phyloP scores from a whole-genome alignment of 2,329 filamentous ascomycete genomes.

The Phoma sp. region DNA sequence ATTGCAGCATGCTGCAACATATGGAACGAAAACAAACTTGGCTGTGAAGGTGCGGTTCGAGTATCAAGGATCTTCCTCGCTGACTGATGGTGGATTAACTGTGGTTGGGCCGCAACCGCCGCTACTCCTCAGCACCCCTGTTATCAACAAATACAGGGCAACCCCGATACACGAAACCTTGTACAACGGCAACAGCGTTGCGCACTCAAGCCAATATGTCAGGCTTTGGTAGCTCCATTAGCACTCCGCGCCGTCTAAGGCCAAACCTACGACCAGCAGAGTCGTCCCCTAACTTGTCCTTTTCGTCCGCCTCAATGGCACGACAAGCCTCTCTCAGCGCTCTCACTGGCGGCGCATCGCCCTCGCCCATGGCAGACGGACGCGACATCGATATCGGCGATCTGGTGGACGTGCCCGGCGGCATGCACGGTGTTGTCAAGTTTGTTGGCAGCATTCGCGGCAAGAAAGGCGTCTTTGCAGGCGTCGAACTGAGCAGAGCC shows the following conservation, averaged over 20 bases:
- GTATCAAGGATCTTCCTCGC: background rate
- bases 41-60: background rate
- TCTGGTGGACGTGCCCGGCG: constrained; percentile 87
- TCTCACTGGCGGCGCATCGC: constrained; percentile 62
- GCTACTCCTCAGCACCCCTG: constrained; percentile 1
- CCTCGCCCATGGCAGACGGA: constrained; percentile 54
- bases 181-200: constrained; percentile 17
- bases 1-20: background rate
- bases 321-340: constrained; percentile 77
- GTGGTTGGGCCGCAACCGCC: constrained; percentile 10
- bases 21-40: background rate
- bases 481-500: constrained; percentile 84
- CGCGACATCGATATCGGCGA: constrained; percentile 77
- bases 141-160: constrained; percentile 19
- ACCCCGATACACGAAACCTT: constrained; percentile 7
- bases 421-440: constrained; percentile 88
- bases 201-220: constrained; percentile 14
- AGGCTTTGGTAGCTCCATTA: constrained; percentile 20
- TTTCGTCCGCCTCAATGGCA: constrained; percentile 58
- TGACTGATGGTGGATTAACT: background rate
- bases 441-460: constrained; percentile 87
- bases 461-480: constrained; percentile 90
- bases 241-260: constrained; percentile 24
- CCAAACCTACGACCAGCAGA: constrained; percentile 51
- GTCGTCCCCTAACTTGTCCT: constrained; percentile 53